Base-by-base conservation (phyloP, 306 rosid genomes). In the Ormosia semicastrata region DNA sequence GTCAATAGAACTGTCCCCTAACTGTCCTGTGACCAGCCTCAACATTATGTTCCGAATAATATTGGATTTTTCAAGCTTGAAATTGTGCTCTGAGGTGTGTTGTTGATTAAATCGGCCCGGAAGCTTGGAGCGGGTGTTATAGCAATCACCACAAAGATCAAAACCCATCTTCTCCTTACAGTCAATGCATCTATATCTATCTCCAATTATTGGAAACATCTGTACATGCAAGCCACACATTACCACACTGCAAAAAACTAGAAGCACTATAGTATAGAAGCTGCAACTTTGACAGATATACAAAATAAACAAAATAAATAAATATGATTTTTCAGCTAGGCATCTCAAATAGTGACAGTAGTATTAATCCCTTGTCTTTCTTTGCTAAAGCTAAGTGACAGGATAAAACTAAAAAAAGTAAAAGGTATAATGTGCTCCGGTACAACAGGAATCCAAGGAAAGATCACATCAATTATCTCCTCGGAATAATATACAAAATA, bases 91-190 rank as follows among this genome's bases (percentile, higher is more conserved):
- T 15, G 95, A 86, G 41, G 90, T 91, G 82, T 94, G 98, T 82
- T 93, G 91, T 87, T 94, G 98, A 86, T 94, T 94, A 83, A 94
- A 93, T 71, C 97, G 94, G 65, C 98, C 98, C 0, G 97, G 98
- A 85, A 87, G 97, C 90, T 90, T 94, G 66, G 93, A 75, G 5
- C 47, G 52, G 30, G 87, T 81, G 64, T 88, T 90, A 49, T 89
- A 90, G 86, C 98, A 94, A 54, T 87, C 84, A 33, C 90, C 81
- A 64, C 98, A 94, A 44, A 94, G 97, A 84, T 94, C 97, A 64
- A 94, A 94, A 66, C 98, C 98, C 0, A 79, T 9, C 40, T 0
- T 4, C 83, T 94, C 97, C 41, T 65, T 36, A 71, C 98, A 94
- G 80, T 94, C 97, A 69, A 54, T 75, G 84, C 98, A 94, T 58